Base-by-base conservation (phyloP, 1,139 yeast genomes). In the Suzukiozyma palmioleophila region DNA sequence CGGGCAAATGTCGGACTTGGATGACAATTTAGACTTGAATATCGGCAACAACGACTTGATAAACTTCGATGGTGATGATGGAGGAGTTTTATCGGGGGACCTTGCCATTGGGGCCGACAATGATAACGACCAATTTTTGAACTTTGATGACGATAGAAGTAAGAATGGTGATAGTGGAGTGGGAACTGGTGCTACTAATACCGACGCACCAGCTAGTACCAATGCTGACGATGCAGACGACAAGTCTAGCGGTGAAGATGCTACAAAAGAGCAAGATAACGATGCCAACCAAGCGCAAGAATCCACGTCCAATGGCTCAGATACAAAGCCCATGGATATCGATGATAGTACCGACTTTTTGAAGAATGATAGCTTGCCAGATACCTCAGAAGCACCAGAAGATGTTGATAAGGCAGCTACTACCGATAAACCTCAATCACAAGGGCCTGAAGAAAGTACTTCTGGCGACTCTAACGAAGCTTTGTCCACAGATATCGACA, bases 221-320 rank as follows among this genome's bases (percentile, higher is more conserved):
- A 13, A 28, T 13, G 15, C 4, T 14, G 31, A 28, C 16, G 31
- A 28, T 14, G 16, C 16, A n/a, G 31, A 25, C 6, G 29, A 25
- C 14, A 28, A 18, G 22, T 18, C 22, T 18, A 7, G 58, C 1
- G 66, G 60, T 1, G 68, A 56, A 4, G 66, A 28, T 10, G 34
- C 12, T 6, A 15, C 60, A 1, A 65, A 58, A 3, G 64, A 63
- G 1, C 66, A 62, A 1, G 62, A 52, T 14, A n/a, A n/a, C n/a
- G 67, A 56, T 1, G 68, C 59, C 1, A 36, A 45, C 11, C 47
- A 44, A 28, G 45, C 40, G 9, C 42, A 38, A 21, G 32, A 36
- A 11, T 11, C 13, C 28, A 3, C 28, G 3, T 26, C 28, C 31
- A 28, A n/a, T 13, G 16, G n/a, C 16, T 18, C 7, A 18, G 32